Evolutionary conservation across 2,329 filamentous ascomycete species (phyloP), one percentile per base, ranked within the genome.

Genomic region (Decorospora gaudefroyi): DNA sequence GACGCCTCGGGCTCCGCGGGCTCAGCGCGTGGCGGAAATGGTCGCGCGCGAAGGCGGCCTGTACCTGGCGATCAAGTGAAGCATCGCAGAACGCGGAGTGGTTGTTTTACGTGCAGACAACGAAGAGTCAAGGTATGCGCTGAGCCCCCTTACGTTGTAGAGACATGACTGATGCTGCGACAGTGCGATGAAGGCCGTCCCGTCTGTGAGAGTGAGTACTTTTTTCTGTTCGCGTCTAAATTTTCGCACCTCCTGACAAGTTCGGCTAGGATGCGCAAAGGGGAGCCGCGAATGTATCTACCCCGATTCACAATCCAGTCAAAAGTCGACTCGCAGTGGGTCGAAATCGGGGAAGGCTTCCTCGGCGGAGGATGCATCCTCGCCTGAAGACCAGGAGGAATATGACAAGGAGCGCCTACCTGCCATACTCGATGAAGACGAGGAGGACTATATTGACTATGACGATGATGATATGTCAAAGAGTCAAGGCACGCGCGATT

Each of bases 101-200:
- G 93, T 18, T 99, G 93, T 73, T 96, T 82, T 66, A 97, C 91
- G 32, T 99, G 93, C 71, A 82, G 93, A 46, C 86, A 85, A 61
- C 82, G 93, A 56, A 83, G 93, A 69, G 91, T 97, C 37, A 97
- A 85, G 77, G 80, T 82, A 28, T 35, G 42, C 16, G 23, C 21
- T 18, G 12, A n/a, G n/a, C n/a, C n/a, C n/a, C n/a, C n/a, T n/a
- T 30, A 26, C 15, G 11, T 37, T 33, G 11, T 23, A 15, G 17
- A 30, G 36, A 25, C 26, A 28, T 39, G 25, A 38, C 59, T 64
- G 43, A 64, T 45, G 21, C n/a, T 22, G 19, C 47, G 44, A 36
- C 53, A 96, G 88, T 99, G 93, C 69, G 93, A 97, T 68, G 93
- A 99, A 72, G 81, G 78, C 15, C 88, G 85, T 59, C 93, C 93